These are phyloP conservation scores for Conoideocrella luteorostrata DNA, from an alignment of 2,329 filamentous ascomycete species.

Conservation along the genomic window DNA sequence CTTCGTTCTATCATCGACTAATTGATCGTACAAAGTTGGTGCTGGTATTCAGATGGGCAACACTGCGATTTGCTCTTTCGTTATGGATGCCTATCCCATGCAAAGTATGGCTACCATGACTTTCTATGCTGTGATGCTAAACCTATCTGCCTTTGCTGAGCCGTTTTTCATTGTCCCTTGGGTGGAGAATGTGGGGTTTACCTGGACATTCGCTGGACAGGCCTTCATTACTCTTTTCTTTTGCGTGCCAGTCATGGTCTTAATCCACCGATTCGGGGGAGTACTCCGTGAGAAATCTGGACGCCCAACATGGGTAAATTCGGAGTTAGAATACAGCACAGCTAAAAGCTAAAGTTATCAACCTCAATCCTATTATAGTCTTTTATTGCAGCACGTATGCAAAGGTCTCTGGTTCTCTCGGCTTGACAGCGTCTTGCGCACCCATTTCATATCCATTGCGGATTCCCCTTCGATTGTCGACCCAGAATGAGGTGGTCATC, in stretches of 20 bases:
- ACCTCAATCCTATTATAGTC: too few species aligned
- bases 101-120: slow-evolving; percentile 48
- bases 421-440: too few species aligned
- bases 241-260: slow-evolving; percentile 28
- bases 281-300: not conserved
- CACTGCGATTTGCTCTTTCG: slow-evolving; percentile 43
- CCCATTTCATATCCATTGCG: too few species aligned
- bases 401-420: too few species aligned
- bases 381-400: too few species aligned
- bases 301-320: not conserved
- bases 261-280: slow-evolving; percentile 15
- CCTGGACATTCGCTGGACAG: slow-evolving; percentile 44
- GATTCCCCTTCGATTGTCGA: too few species aligned
- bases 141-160: slow-evolving; percentile 39
- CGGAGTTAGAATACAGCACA: slow-evolving; percentile 3
- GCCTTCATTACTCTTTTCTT: slow-evolving; percentile 37
- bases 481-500: too few species aligned
- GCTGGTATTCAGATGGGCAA: slow-evolving; percentile 52
- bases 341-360: too few species aligned
- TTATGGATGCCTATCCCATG: slow-evolving; percentile 49
- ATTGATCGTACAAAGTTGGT: too few species aligned
- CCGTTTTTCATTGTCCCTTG: slow-evolving; percentile 45
- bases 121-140: slow-evolving; percentile 49
- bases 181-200: slow-evolving; percentile 38
- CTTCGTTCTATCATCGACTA: too few species aligned